Evolutionary conservation across 176 grass and related monocot species (phyloP), one percentile per base, ranked within the genome.

Genomic region (Oryza longistaminata): DNA sequence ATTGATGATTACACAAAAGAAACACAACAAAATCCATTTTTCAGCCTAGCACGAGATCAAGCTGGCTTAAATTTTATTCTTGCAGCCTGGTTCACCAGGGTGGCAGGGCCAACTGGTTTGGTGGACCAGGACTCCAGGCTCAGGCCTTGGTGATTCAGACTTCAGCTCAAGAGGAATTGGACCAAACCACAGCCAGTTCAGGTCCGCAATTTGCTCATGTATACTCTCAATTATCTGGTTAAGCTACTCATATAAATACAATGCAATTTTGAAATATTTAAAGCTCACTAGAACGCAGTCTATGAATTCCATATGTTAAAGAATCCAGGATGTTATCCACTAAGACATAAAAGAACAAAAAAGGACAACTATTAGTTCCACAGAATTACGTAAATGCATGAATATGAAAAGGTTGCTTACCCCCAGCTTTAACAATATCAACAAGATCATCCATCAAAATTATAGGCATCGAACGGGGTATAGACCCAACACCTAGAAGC

Each of bases 381-480:
- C 14, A 68, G 22, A 62, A 35, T 25, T 33, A 12, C 34, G 31
- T 5, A 73, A 64, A 71, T 69, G 40, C 62, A 89, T 35, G 60
- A 71, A 10, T 19, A 67, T 15, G 17, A 14, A 83, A 64, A 53
- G 65, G 64, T 26, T 67, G 52, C 70, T 71, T 79, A 95, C 96
- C 96, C 85, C 96, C 96, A 87, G 91, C 85, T 92, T 95, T 95
- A 82, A 95, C 91, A 70, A 75, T 58, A 85, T 95, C 96, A 82
- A 95, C 93, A 53, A 98, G 89, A 35, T 98, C 96, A 91, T 95
- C 85, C 96, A 88, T 90, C 77, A 98, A 90, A 88, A 98, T 77
- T 48, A 92, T 80, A 73, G 85, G 91, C 45, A 98, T 92, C 40
- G 96, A 98, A 71, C 93, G 96, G 74, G 95, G 96, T 85, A 98